A percentile compares a stretch with the other conserved stretches of the same genome.
These are phyloP conservation scores for Irineochytrium annulatum DNA, from an alignment of 192 early-diverging fungal species.

Conservation along the genomic window DNA sequence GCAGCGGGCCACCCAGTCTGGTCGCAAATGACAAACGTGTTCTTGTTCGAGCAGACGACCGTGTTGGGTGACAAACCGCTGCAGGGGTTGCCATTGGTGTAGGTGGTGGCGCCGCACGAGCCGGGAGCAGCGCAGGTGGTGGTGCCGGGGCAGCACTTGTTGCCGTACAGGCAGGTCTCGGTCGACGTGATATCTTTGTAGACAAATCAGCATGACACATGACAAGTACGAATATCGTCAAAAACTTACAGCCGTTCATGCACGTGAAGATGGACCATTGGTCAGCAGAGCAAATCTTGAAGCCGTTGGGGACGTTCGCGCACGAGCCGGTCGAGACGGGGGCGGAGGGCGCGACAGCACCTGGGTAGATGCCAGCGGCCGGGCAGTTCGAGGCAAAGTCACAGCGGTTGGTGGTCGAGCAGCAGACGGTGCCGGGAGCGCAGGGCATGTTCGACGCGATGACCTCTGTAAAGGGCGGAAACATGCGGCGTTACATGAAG, in stretches of 20 bases:
- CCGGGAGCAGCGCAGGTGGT: not conserved
- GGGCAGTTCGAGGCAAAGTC: not conserved
- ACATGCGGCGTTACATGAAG: no score
- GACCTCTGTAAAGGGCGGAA: no score
- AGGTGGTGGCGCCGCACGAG: not conserved
- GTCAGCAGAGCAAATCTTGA: conserved; percentile 5
- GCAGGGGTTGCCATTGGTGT: not conserved
- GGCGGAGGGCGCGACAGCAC: not conserved
- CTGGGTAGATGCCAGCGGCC: not conserved
- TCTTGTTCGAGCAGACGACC: not conserved
- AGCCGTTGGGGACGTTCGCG: not conserved
- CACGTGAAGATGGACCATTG: not conserved
- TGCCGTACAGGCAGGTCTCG: conserved; percentile 6
- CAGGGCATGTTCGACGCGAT: no score
- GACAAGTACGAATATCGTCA: not conserved
- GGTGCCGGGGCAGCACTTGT: conserved; percentile 1
- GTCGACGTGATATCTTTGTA: not conserved
- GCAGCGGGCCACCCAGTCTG: not conserved
- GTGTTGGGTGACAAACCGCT: no score
- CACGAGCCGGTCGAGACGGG: not conserved
- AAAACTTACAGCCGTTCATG: not conserved
- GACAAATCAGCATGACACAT: not conserved
- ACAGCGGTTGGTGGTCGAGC: conserved; percentile 3
- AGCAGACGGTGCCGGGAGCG: not conserved
- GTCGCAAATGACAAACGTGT: conserved; percentile 4